Evolutionary conservation across 2,329 filamentous ascomycete genomes (phyloP), one percentile per base, ranked within the genome.

Genomic region (Byssoonygena ceratinophila): DNA sequence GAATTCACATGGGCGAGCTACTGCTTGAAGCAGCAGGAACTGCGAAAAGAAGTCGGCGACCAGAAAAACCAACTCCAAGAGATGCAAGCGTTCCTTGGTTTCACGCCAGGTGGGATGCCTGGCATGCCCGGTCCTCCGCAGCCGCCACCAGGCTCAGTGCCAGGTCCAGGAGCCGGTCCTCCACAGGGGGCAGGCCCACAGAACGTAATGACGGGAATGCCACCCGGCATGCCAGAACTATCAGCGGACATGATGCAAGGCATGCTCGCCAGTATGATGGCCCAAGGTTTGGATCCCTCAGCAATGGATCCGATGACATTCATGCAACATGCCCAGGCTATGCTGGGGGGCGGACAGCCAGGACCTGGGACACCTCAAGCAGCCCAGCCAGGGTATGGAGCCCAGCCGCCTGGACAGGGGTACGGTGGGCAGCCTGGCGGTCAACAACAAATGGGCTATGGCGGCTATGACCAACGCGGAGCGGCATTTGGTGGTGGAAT

Each of bases 1-100:
- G 91, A 97, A 69, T 97, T 96, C 69, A 95, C 90, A 0, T 98
- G 92, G 92, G 86, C 90, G 4, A 80, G 90, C 51, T 98, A 98
- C 67, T 89, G 90, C 29, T 76, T 88, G 55, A 94, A 94, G 64
- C 92, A 97, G 67, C 83, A 92, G 59, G 76, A 75, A 22, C 76
- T 96, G 62, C 80, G 85, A 16, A 81, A 81, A 59, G 87, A 91
- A 60, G 87, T 88, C 59, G 80, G 80, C 53, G 81, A 84, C 45
- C 90, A 94, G 71, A 95, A 91, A 74, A 86, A 74, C 50, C 75
- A 81, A 57, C 73, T 79, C 63, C 76, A 76, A 51, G 74, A 80
- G 55, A 79, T 83, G 74, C 77, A 82, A 59, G 74, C 72, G 39
- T 80, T 83, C 70, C 71, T 83, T 52, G 69, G 64, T 5, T 74